phyloP scores from a whole-genome alignment of 2,329 filamentous ascomycete species.

The Xylariaceae sp. region DNA sequence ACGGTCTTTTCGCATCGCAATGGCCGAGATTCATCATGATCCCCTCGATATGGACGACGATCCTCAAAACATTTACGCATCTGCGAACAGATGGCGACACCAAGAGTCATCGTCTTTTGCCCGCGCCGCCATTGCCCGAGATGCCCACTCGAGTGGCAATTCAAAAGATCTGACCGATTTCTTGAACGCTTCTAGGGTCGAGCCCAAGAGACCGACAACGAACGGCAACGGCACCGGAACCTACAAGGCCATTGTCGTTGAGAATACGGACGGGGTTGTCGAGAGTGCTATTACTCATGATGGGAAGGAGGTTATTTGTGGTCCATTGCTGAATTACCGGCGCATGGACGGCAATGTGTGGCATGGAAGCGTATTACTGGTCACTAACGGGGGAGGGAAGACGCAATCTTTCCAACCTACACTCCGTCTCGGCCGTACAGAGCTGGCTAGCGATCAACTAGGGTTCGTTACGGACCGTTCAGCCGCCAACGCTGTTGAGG shows the following conservation, averaged over 20 bases:
- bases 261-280: slow-evolving; percentile 43
- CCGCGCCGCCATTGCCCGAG: slow-evolving; percentile 53
- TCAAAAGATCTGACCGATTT: slow-evolving; percentile 63
- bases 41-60: slow-evolving; percentile 43
- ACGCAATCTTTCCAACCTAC: slow-evolving; percentile 64
- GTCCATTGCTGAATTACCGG: slow-evolving; percentile 79
- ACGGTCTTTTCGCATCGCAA: slow-evolving; percentile 10
- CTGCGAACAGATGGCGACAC: slow-evolving; percentile 66
- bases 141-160: slow-evolving; percentile 49
- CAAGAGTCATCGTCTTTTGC: slow-evolving; percentile 66
- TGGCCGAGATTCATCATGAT: slow-evolving; percentile 35
- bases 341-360: slow-evolving; percentile 73
- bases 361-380: slow-evolving; percentile 86
- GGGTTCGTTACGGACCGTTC: slow-evolving; percentile 40
- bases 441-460: slow-evolving; percentile 34
- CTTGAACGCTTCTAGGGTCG: slow-evolving; percentile 61
- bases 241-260: slow-evolving; percentile 59
- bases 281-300: slow-evolving; percentile 42
- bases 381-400: slow-evolving; percentile 74
- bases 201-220: slow-evolving; percentile 45
- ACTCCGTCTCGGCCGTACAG: slow-evolving; percentile 58
- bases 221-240: slow-evolving; percentile 45
- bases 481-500: slow-evolving; percentile 40
- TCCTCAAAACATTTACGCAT: slow-evolving; percentile 60
- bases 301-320: slow-evolving; percentile 69